Base-by-base conservation (phyloP, 139 green algal species). In the Zygnema circumcarinatum region DNA sequence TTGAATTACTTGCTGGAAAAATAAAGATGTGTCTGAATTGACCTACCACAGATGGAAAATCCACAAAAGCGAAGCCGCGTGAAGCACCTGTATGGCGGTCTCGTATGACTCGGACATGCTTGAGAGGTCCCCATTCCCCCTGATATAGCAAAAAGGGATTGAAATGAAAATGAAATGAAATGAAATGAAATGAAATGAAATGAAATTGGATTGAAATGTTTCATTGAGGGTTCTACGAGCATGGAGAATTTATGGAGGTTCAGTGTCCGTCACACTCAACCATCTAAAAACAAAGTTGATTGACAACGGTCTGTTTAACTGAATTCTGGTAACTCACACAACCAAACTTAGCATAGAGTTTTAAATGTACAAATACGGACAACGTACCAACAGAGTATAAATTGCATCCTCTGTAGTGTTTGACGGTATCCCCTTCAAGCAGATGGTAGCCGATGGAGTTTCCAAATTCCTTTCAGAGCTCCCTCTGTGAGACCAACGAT, bases 41-140 rank as follows among this genome's bases (percentile, higher is more conserved):
- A 69, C 74, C 52, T 42, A 87, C 81, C 81, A 83, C 54, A n/a
- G 81, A 82, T 31, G 62, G 41, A 31, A 87, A 82, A 72, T 87
- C 81, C 1, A 87, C 81, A 38, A 87, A 87, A 20, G 41, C 62
- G 33, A 87, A 87, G 81, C 81, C 81, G 39, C 62, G 41, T 38
- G 62, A 47, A 22, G 52, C 36, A 31, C 56, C 56, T 40, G 81
- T 83, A 29, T 40, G 35, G 16, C 39, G 36, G 32, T 87, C 81
- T 40, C 79, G 76, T 39, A 87, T 87, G 0, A 87, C 25, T 21
- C 81, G 81, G 41, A 83, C 54, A 36, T 40, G 35, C 31, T 41
- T 53, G 25, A 87, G n/a, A 22, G 81, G 81, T 2, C 81, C 81
- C 81, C 81, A 87, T 25, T 83, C 81, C 22, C 35, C 62, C 81